Evolutionary conservation across 305 asterid genomes (phyloP).

Genomic region (Stenogyne calaminthoides): DNA sequence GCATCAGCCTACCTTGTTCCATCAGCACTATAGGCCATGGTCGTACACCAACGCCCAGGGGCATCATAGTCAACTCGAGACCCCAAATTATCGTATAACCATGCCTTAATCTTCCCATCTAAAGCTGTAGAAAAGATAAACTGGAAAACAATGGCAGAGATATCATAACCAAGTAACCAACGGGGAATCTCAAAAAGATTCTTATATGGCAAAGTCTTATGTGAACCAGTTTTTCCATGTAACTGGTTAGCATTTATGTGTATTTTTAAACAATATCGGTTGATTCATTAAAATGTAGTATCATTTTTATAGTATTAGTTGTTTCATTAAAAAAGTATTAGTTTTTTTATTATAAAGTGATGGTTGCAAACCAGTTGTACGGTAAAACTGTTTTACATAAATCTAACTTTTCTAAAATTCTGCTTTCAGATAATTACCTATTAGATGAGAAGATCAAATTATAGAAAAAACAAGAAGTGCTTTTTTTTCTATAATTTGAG

Average conservation of each 20-base stretch:
- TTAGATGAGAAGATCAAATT: no score
- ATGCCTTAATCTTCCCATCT: conserved; percentile 85
- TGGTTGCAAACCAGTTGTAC: no score
- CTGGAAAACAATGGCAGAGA: conserved; percentile 41
- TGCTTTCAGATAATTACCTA: neutral
- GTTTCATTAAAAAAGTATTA: no score
- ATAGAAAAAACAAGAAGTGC: neutral
- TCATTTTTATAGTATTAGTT: no score
- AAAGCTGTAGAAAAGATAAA: conserved; percentile 71
- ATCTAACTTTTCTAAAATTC: neutral
- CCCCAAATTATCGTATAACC: conserved; percentile 77
- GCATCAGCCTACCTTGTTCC: conserved; percentile 49
- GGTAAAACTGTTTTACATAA: no score
- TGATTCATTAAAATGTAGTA: no score
- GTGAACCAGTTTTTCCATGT: no score
- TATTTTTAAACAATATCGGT: no score
- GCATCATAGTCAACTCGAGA: conserved; percentile 78
- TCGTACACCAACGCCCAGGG: conserved; percentile 73
- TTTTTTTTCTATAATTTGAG: no score
- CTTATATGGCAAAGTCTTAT: no score
- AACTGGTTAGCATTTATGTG: no score
- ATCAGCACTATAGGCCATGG: conserved; percentile 78
- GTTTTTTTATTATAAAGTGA: no score
- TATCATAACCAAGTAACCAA: conserved; percentile 31
- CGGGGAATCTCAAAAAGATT: neutral